Conservation (phyloP, 495 filamentous ascomycete species). For the Jackrogersella multiformis region DNA sequence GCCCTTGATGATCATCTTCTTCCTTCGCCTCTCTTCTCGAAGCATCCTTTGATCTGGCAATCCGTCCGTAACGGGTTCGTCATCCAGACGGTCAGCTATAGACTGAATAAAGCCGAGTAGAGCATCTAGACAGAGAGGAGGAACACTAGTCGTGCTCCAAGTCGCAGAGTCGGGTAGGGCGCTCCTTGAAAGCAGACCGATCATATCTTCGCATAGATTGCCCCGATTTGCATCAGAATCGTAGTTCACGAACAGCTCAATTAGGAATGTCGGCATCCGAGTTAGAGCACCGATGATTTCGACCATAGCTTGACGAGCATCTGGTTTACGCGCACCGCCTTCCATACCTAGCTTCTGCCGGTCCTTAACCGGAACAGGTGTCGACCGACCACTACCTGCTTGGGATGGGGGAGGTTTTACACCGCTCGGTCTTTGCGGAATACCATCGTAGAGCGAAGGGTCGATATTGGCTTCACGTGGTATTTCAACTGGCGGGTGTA, state of each 20-base stretch:
- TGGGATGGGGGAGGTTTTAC: constrained; percentile 84
- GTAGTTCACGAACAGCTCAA: constrained; percentile 97
- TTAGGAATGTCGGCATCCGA: constrained; percentile 91
- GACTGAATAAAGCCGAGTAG: constrained; percentile 90
- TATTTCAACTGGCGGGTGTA: constrained; percentile 92
- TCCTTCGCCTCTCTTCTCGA: constrained; percentile 74
- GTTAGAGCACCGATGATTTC: constrained; percentile 92
- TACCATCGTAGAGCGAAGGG: constrained; percentile 89
- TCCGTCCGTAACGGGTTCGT: constrained; percentile 69
- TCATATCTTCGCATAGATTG: constrained; percentile 94
- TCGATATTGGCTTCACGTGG: constrained; percentile 90
- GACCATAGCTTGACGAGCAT: constrained; percentile 97
- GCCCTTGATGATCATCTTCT: constrained; percentile 88
- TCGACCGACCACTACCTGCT: constrained; percentile 81
- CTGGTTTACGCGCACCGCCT: constrained; percentile 88
- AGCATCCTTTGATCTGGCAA: constrained; percentile 72
- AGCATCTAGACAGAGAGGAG: constrained; percentile 91
- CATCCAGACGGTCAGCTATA: constrained; percentile 84
- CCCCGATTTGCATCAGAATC: constrained; percentile 93
- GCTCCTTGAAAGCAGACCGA: constrained; percentile 90
- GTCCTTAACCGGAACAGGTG: constrained; percentile 93
- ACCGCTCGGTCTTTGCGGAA: constrained; percentile 88
- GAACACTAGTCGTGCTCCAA: constrained; percentile 99
- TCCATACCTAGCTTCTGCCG: constrained; percentile 93
- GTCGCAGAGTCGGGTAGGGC: constrained; percentile 97